Evolutionary conservation across 139 green algal genomes (phyloP).

Genomic region (Tetradesmus obliquus): DNA sequence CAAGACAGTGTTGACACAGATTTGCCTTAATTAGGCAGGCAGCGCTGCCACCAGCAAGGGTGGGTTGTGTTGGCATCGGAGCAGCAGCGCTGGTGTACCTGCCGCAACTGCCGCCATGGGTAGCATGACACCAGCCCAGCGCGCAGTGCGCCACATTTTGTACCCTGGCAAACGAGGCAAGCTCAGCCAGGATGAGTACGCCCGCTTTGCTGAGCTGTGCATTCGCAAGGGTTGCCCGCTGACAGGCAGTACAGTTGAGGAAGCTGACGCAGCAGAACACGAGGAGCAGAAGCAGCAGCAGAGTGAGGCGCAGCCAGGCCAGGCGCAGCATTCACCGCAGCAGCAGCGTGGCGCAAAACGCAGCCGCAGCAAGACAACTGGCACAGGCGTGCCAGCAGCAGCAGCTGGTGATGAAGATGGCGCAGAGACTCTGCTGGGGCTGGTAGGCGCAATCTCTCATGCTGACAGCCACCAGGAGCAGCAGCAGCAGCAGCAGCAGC

Average conservation of each 20-base stretch:
- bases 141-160: background rate
- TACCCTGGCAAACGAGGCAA: conserved; percentile 31
- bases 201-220: conserved; percentile 1
- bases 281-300: background rate
- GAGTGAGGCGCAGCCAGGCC: background rate
- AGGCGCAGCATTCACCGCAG: background rate
- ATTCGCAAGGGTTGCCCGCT: background rate
- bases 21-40: too few relatives aligned
- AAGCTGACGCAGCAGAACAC: conserved; percentile 1
- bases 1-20: too few relatives aligned
- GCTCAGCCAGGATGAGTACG: background rate
- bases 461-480: background rate
- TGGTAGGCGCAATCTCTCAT: background rate
- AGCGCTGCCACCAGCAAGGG: too few relatives aligned
- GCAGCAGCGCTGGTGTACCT: background rate
- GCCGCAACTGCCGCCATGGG: background rate
- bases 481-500: background rate
- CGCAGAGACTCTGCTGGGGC: too few relatives aligned
- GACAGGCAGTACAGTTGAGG: background rate
- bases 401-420: background rate
- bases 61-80: background rate
- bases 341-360: background rate
- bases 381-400: background rate
- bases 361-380: background rate
- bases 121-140: conserved; percentile 3